Conservation (phyloP, 345 rosid species). For the Balakata baccata region DNA sequence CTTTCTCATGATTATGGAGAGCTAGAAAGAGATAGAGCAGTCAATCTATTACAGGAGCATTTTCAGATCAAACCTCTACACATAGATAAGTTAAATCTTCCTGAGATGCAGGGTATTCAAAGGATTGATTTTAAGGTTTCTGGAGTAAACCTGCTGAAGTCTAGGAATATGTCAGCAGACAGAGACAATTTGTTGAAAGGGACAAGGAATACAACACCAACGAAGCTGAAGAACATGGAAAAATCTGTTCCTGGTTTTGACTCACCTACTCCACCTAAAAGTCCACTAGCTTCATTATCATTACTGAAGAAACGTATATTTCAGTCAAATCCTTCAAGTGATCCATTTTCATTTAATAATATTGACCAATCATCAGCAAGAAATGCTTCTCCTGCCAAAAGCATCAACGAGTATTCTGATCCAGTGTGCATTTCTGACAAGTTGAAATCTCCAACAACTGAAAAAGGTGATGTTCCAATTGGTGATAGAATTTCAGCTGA, state of each 20-base stretch:
- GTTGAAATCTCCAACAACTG: slow-evolving; percentile 29
- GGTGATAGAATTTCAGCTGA: slow-evolving; percentile 25
- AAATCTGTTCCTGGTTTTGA: slow-evolving; percentile 30
- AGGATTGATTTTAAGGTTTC: slow-evolving; percentile 48
- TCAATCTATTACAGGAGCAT: slow-evolving; percentile 47
- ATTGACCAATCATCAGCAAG: slow-evolving; percentile 30
- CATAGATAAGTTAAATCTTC: slow-evolving; percentile 47
- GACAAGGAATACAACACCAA: slow-evolving; percentile 32
- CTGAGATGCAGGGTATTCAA: slow-evolving; percentile 50
- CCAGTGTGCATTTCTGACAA: slow-evolving; percentile 26
- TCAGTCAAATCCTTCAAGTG: slow-evolving; percentile 29
- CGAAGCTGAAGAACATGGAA: slow-evolving; percentile 30
- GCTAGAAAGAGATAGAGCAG: slow-evolving; percentile 56
- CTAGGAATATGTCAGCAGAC: slow-evolving; percentile 46
- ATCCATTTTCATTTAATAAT: slow-evolving; percentile 49
- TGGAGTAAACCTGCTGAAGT: slow-evolving; percentile 35
- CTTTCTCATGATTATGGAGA: slow-evolving; percentile 47
- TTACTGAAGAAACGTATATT: slow-evolving; percentile 34
- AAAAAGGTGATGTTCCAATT: slow-evolving; percentile 31
- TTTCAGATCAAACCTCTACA: slow-evolving; percentile 60
- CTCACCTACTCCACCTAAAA: slow-evolving; percentile 50
- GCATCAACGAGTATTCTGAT: slow-evolving; percentile 24
- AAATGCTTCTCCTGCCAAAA: slow-evolving; percentile 24
- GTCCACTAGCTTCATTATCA: slow-evolving; percentile 41
- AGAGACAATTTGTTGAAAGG: slow-evolving; percentile 48